A percentile compares a stretch with the other conserved stretches of the same genome.
Evolutionary conservation across 768 basidiomycete species (phyloP).

Genomic region (Boletus sp.): DNA sequence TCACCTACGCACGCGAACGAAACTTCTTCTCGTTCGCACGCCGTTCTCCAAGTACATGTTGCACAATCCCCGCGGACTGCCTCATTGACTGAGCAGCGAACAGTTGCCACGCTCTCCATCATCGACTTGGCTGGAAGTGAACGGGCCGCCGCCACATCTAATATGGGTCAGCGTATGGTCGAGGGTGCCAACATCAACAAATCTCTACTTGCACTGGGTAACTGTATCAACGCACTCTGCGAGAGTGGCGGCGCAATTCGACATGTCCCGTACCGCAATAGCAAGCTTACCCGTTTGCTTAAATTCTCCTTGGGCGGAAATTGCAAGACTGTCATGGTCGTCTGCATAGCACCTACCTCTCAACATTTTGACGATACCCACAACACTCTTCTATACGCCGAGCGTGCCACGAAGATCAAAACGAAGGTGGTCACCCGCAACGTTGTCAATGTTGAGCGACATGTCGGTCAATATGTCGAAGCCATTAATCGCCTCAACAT

Average conservation of each 20-base stretch:
- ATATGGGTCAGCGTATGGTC: slow-evolving; percentile 97
- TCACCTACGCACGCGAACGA: slow-evolving; percentile 96
- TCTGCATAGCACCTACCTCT: slow-evolving; percentile 93
- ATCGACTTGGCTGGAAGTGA: slow-evolving; percentile 98
- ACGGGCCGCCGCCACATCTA: slow-evolving; percentile 91
- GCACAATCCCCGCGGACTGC: slow-evolving; percentile 84
- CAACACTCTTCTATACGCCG: slow-evolving; percentile 96
- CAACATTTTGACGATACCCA: slow-evolving; percentile 98
- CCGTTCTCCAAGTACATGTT: slow-evolving; percentile 94
- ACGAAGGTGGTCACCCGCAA: slow-evolving; percentile 96
- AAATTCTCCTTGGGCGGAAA: slow-evolving; percentile 98
- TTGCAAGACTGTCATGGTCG: slow-evolving; percentile 99
- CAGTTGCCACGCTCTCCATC: slow-evolving; percentile 90
- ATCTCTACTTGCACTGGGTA: slow-evolving; percentile 92
- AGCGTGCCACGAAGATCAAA: slow-evolving; percentile 97
- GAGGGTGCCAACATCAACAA: slow-evolving; percentile 99
- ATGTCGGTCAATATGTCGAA: slow-evolving; percentile 93
- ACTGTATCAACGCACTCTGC: slow-evolving; percentile 98
- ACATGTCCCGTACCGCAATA: slow-evolving; percentile 96
- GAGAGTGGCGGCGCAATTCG: slow-evolving; percentile 85
- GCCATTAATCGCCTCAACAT: slow-evolving; percentile 86
- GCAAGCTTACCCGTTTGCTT: slow-evolving; percentile 94
- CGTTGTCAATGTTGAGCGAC: slow-evolving; percentile 90
- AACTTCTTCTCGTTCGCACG: slow-evolving; percentile 95
- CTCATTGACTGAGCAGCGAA: slow-evolving; percentile 74